phyloP scores from a whole-genome alignment of 257 asterid genomes.

The Agastache rugosa region DNA sequence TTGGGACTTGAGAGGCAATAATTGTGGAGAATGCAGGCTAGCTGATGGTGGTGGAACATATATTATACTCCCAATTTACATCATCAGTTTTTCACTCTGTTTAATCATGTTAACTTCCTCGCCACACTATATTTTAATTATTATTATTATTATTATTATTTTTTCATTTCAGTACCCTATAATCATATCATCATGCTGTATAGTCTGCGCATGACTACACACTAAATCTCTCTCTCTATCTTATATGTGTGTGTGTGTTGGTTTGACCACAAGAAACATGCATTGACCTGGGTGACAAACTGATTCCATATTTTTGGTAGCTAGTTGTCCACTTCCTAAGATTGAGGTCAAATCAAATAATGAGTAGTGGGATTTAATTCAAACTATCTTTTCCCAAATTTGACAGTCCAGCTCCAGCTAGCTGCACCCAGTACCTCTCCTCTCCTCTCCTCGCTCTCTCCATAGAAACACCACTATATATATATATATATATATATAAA shows the following conservation, averaged over 20 bases:
- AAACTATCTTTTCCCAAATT: background rate
- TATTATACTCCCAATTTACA: slow-evolving; percentile 51
- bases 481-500: background rate
- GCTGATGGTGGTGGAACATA: slow-evolving; percentile 16
- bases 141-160: too few species aligned
- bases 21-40: slow-evolving; percentile 16
- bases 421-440: background rate
- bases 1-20: background rate
- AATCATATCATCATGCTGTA: slow-evolving; percentile 40
- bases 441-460: background rate
- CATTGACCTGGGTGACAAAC: slow-evolving; percentile 29
- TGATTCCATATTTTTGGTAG: background rate
- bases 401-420: background rate
- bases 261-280: slow-evolving; percentile 28
- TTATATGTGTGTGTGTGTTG: background rate
- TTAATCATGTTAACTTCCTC: slow-evolving; percentile 60
- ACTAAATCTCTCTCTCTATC: background rate
- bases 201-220: slow-evolving; percentile 8
- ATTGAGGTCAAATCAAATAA: slow-evolving; percentile 17
- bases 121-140: slow-evolving; percentile 45
- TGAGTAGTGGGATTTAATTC: slow-evolving; percentile 4
- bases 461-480: background rate
- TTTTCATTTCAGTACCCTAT: slow-evolving; percentile 15
- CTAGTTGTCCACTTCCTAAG: slow-evolving; percentile 31
- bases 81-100: slow-evolving; percentile 43